These are phyloP conservation scores for Brassica juncea DNA, from an alignment of 345 rosid species.

Conservation along the genomic window DNA sequence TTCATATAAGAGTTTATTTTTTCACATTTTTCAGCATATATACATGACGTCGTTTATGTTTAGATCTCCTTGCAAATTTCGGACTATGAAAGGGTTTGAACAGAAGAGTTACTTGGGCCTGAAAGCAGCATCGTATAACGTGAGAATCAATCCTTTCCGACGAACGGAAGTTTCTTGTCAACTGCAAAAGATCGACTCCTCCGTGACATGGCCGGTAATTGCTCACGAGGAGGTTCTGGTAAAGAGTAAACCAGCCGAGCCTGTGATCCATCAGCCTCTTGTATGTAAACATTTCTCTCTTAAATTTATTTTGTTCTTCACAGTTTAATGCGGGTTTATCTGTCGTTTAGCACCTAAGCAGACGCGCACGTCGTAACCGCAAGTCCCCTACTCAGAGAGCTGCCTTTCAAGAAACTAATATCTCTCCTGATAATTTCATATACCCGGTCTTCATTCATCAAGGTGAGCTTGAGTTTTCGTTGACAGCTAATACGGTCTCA, in stretches of 20 bases:
- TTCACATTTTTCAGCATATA: neutral
- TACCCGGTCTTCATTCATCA: slow-evolving; percentile 89
- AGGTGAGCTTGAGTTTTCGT: slow-evolving; percentile 49
- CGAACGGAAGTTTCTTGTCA: slow-evolving; percentile 14
- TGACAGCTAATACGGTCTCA: neutral
- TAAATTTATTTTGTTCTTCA: neutral
- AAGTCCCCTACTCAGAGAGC: slow-evolving; percentile 67
- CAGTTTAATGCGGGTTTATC: neutral
- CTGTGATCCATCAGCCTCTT: slow-evolving; percentile 54
- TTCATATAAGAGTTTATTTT: neutral
- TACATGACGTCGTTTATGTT: slow-evolving; percentile 38
- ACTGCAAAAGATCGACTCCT: slow-evolving; percentile 9
- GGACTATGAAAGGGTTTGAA: slow-evolving; percentile 28
- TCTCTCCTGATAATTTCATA: slow-evolving; percentile 80
- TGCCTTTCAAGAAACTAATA: slow-evolving; percentile 77
- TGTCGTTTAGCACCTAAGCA: slow-evolving; percentile 58
- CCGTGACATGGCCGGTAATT: slow-evolving; percentile 54
- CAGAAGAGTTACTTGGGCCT: slow-evolving; percentile 29
- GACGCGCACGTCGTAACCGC: slow-evolving; percentile 85
- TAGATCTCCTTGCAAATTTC: slow-evolving; percentile 33
- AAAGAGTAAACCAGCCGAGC: slow-evolving; percentile 56
- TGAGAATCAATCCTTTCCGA: slow-evolving; percentile 25
- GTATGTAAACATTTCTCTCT: slow-evolving; percentile 41
- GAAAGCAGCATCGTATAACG: slow-evolving; percentile 10
- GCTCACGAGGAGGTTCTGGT: slow-evolving; percentile 64